Conservation (phyloP, 1,284 basidiomycete genomes). For the Ustilago lituana region DNA sequence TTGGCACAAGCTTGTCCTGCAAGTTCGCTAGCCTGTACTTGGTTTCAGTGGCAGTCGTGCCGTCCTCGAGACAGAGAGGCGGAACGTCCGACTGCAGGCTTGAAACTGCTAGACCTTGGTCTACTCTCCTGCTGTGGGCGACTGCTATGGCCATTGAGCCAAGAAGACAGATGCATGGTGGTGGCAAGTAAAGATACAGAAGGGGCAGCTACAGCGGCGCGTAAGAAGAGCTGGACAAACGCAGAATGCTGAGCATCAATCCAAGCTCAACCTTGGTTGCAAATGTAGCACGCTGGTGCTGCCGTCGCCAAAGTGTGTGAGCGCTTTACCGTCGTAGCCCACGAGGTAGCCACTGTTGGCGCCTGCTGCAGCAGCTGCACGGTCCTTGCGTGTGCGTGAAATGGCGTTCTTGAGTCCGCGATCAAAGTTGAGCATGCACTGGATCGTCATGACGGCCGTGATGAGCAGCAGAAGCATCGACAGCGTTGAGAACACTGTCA, state of each 20-base stretch:
- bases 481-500: constrained; percentile 59
- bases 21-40: not conserved
- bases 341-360: constrained; percentile 31
- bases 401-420: constrained; percentile 56
- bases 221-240: not conserved
- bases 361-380: constrained; percentile 17
- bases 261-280: constrained; percentile 46
- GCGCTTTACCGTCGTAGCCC: constrained; percentile 47
- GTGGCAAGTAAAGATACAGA: constrained; percentile 6
- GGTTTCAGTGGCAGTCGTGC: too few species aligned
- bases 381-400: constrained; percentile 33
- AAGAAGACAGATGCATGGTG: not conserved
- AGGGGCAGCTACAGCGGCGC: not conserved
- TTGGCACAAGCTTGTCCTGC: constrained; percentile 4
- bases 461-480: constrained; percentile 53
- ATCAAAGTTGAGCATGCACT: constrained; percentile 59
- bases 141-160: too few species aligned
- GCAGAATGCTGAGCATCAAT: constrained; percentile 10
- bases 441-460: constrained; percentile 49
- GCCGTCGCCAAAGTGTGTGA: constrained; percentile 40
- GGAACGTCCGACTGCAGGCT: too few species aligned
- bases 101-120: too few species aligned
- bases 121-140: too few species aligned
- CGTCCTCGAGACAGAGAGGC: not conserved
- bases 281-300: constrained; percentile 52